A percentile compares a stretch with the other conserved stretches of the same genome.
Evolutionary conservation across 495 filamentous ascomycete species (phyloP).

Genomic region (Cenococcum geophilum): DNA sequence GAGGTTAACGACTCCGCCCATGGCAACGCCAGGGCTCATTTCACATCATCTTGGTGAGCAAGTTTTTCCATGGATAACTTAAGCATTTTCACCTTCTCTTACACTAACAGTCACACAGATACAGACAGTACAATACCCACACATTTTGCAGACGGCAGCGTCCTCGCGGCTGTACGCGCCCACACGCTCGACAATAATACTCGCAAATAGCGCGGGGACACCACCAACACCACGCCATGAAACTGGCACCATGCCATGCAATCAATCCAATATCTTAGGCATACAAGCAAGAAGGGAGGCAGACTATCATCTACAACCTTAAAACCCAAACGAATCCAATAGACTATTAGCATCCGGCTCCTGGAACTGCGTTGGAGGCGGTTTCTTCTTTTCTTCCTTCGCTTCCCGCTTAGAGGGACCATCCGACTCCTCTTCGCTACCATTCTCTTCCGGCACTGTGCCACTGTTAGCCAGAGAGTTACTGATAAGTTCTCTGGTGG

Average conservation of each 20-base stretch:
- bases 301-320: conserved; percentile 7
- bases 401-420: conserved; percentile 29
- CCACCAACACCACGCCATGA: not conserved
- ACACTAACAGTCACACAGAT: too few relatives aligned
- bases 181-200: too few relatives aligned
- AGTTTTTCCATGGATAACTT: too few relatives aligned
- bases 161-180: too few relatives aligned
- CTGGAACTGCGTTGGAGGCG: conserved; percentile 74
- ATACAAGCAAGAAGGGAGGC: not conserved
- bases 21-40: too few relatives aligned
- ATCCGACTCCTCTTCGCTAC: conserved; percentile 22
- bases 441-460: conserved; percentile 27
- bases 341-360: conserved; percentile 77
- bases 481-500: conserved; percentile 33
- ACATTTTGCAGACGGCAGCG: too few relatives aligned
- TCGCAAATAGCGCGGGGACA: not conserved
- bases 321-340: conserved; percentile 42
- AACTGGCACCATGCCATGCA: not conserved
- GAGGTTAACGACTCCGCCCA: too few relatives aligned
- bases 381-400: conserved; percentile 42
- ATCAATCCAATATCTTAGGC: not conserved
- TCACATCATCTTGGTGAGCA: too few relatives aligned
- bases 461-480: conserved; percentile 1
- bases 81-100: too few relatives aligned
- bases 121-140: too few relatives aligned